Conservation (phyloP, 139 green algal species). For the Picochlorum sp. region DNA sequence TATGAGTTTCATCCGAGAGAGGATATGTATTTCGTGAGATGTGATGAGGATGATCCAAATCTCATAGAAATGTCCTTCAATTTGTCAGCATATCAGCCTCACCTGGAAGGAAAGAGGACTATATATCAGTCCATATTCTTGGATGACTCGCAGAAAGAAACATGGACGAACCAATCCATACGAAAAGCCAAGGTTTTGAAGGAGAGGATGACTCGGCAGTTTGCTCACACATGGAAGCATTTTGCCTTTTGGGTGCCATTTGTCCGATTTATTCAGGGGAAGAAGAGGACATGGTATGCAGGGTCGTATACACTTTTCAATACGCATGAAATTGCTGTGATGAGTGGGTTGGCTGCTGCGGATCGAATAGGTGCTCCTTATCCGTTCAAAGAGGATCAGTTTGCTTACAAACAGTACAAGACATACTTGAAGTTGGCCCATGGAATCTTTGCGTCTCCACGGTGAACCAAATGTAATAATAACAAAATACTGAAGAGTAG, state of each 20-base stretch:
- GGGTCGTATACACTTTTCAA: constrained; percentile 57
- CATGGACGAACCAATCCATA: constrained; percentile 47
- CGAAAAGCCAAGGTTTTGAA: constrained; percentile 34
- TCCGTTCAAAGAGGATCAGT: constrained; percentile 48
- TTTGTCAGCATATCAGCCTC: constrained; percentile 57
- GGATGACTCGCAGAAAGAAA: constrained; percentile 24
- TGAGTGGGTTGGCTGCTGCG: constrained; percentile 50
- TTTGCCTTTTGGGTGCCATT: constrained; percentile 60
- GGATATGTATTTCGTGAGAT: constrained; percentile 72
- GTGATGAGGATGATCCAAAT: constrained; percentile 33
- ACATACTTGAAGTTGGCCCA: constrained; percentile 24
- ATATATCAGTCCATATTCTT: constrained; percentile 67
- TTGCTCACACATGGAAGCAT: constrained; percentile 59
- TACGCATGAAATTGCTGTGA: constrained; percentile 60
- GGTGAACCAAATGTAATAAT: no score
- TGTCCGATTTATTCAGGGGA: constrained; percentile 44
- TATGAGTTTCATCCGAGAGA: constrained; percentile 40
- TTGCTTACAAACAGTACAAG: constrained; percentile 33
- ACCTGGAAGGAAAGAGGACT: constrained; percentile 28
- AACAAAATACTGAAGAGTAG: no score
- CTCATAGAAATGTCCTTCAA: constrained; percentile 71
- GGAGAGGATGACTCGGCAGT: constrained; percentile 50
- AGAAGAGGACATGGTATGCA: constrained; percentile 34
- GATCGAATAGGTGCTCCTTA: constrained; percentile 54
- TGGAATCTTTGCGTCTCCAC: constrained; percentile 12